Base-by-base conservation (phyloP, 441 rosid species). In the Gossypium gossypioides region DNA sequence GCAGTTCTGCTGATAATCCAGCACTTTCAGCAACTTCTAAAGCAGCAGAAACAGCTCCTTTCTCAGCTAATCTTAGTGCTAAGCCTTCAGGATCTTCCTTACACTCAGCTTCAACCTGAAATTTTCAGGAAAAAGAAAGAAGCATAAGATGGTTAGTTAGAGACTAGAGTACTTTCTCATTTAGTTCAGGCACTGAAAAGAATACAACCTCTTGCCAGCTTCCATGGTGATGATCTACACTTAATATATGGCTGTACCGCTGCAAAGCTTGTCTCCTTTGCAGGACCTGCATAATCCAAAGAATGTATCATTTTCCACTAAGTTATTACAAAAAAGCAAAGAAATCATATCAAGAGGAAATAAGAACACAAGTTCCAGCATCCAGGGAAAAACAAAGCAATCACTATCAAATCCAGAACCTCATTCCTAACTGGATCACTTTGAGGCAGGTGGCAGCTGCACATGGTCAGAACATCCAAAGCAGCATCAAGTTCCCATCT, bases 1-100 rank as follows among this genome's bases (percentile, higher is more conserved):
- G 85, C 85, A 95, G 77, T 81, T 91, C 93, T 81, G 77, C 84
- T 74, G 99, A 88, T 74, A 95, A 86, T 60, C 88, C 91, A 54
- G 98, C 93, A 86, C 98, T 89, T 80, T 95, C 98, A 77, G 98
- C 98, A 73, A 95, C 99, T 87, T 92, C 98, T 65, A 95, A 78
- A 69, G 99, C 99, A 81, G 98, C 98, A 48, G 97, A 92, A 79
- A 95, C 99, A 75, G 96, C 98, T 76, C 99, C 99, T 84, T 88
- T 92, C 83, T 85, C 99, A 65, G 99, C 98, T 82, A 95, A 82
- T 81, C 99, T 87, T 67, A 95, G 90, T 64, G 99, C 98, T 82
- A 95, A 82, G 70, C 99, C 99, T 82, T 95, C 99, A 56, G 98
- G 98, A 82, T 95, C 99, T 71, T 81, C 89, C 81, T 87, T 91